Evolutionary conservation across 371 early-diverging fungal genomes (phyloP).

Genomic region (Lichtheimia hyalospora): DNA sequence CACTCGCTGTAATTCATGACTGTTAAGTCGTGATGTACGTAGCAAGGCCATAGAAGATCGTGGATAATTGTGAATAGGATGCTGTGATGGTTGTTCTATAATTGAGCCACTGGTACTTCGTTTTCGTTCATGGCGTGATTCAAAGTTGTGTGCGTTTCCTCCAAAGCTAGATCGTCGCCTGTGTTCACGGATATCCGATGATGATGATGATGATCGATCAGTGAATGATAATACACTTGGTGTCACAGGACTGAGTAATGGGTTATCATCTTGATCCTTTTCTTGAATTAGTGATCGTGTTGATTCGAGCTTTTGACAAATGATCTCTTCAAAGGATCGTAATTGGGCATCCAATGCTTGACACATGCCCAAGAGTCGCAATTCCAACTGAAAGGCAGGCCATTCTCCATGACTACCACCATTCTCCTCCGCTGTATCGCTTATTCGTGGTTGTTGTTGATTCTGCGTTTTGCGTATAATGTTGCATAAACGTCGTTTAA

Average conservation of each 20-base stretch:
- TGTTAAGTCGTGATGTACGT: constrained; percentile 59
- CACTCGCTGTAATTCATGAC: constrained; percentile 21
- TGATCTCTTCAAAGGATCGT: constrained; percentile 37
- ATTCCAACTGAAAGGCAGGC: constrained; percentile 59
- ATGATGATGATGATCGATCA: background rate
- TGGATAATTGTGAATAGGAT: constrained; percentile 18
- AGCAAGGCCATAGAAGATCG: constrained; percentile 48
- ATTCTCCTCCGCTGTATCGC: constrained; percentile 11
- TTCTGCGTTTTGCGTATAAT: constrained; percentile 15
- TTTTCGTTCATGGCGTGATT: constrained; percentile 16
- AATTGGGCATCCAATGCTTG: constrained; percentile 39
- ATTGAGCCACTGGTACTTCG: constrained; percentile 12
- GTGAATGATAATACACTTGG: constrained; percentile 11
- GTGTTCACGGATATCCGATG: constrained; percentile 7
- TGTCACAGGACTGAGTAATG: constrained; percentile 15
- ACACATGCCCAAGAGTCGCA: constrained; percentile 60
- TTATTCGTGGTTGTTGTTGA: constrained; percentile 5
- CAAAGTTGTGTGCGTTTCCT: background rate
- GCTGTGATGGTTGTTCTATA: constrained; percentile 4
- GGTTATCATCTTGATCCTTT: constrained; percentile 16
- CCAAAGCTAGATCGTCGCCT: constrained; percentile 12
- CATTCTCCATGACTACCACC: constrained; percentile 36
- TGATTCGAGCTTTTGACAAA: constrained; percentile 34
- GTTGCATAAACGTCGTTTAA: constrained; percentile 39
- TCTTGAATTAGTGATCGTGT: constrained; percentile 35